phyloP scores from a whole-genome alignment of 1,139 yeast species.

The Diutina sp. region DNA sequence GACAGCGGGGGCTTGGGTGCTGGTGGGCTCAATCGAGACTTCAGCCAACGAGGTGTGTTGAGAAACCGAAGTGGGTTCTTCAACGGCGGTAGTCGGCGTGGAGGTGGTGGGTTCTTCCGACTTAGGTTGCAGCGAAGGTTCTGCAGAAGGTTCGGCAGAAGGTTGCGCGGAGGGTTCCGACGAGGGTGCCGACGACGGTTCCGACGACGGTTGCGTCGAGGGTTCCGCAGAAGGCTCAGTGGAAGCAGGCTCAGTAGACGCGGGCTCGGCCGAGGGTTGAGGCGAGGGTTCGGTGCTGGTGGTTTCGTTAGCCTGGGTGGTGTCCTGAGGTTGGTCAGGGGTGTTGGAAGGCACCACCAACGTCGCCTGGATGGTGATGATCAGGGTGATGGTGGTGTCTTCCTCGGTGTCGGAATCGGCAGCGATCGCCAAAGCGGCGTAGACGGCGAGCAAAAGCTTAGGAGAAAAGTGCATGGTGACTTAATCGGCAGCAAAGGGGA shows the following conservation, averaged over 20 bases:
- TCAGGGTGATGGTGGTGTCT: constrained; percentile 1
- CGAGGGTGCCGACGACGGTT: background rate
- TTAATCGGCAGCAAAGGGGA: background rate
- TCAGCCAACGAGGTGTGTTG: background rate
- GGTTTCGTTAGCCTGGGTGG: background rate
- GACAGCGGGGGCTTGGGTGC: background rate
- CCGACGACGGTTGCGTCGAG: background rate
- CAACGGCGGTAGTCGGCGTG: too few relatives aligned
- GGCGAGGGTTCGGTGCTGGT: background rate
- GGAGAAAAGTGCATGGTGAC: background rate
- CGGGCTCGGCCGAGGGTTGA: background rate
- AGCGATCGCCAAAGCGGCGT: background rate
- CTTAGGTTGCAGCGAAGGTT: background rate
- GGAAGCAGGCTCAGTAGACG: background rate
- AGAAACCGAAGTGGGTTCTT: background rate
- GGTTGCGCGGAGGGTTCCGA: too few relatives aligned
- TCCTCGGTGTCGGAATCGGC: background rate
- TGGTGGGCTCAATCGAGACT: background rate
- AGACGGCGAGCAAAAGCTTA: background rate
- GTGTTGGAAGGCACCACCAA: background rate
- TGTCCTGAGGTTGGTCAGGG: background rate
- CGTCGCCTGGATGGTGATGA: background rate
- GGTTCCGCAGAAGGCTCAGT: background rate
- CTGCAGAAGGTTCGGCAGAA: background rate
- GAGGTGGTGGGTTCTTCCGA: background rate